Evolutionary conservation across 192 early-diverging fungal species (phyloP).

Genomic region (Backusella parvicylindrica): DNA sequence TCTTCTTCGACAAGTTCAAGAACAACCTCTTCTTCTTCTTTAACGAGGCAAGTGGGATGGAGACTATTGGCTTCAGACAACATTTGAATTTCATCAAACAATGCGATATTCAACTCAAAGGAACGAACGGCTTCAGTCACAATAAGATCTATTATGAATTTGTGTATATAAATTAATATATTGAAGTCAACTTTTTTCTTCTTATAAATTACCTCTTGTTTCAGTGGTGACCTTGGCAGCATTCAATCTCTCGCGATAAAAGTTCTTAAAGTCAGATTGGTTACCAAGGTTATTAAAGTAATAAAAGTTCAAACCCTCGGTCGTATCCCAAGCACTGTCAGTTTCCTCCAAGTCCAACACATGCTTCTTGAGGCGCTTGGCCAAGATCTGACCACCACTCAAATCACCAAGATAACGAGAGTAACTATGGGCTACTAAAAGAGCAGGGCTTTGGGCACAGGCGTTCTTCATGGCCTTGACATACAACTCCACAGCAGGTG

Average conservation of each 20-base stretch:
- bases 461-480: conserved; percentile 42
- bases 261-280: conserved; percentile 43
- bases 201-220: conserved; percentile 32
- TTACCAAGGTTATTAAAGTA: conserved; percentile 46
- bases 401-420: conserved; percentile 56
- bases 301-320: conserved; percentile 46
- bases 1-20: not conserved
- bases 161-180: no score
- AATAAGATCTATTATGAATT: conserved; percentile 16
- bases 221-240: conserved; percentile 34
- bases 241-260: conserved; percentile 48
- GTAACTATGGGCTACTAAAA: conserved; percentile 54
- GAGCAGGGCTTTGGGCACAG: conserved; percentile 35
- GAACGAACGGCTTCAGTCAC: conserved; percentile 23
- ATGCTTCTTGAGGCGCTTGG: conserved; percentile 47
- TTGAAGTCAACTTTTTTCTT: no score
- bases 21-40: not conserved
- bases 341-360: conserved; percentile 39
- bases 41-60: not conserved
- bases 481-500: conserved; percentile 51
- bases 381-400: conserved; percentile 51
- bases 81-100: conserved; percentile 32
- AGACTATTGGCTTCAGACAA: conserved; percentile 20
- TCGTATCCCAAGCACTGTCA: conserved; percentile 34
- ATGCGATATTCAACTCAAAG: conserved; percentile 32